These are phyloP conservation scores for Solidago caesia DNA, from an alignment of 129 eudicot genomes.

Conservation along the genomic window DNA sequence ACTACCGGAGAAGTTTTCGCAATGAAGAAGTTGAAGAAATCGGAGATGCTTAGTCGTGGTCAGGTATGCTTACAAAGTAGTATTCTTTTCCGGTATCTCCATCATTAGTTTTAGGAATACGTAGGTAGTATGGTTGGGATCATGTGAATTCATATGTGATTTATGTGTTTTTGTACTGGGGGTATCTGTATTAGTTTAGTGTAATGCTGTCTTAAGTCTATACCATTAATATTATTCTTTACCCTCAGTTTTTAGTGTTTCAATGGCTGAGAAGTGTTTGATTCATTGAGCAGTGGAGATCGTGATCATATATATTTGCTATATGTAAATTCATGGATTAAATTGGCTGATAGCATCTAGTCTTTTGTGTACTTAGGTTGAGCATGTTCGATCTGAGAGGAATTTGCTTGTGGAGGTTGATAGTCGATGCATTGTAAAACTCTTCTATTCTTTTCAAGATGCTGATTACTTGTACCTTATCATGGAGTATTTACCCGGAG, in stretches of 20 bases:
- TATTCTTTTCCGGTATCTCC: background rate
- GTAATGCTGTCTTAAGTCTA: conserved; percentile 8
- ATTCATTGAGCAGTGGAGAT: background rate
- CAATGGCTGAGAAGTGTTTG: background rate
- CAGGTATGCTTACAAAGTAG: conserved; percentile 49
- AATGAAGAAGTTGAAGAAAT: conserved; percentile 82
- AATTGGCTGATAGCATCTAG: conserved; percentile 7
- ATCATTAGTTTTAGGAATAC: background rate
- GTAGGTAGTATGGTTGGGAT: conserved; percentile 9
- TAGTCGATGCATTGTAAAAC: conserved; percentile 90
- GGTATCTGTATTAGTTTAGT: conserved; percentile 5
- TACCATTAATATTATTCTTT: background rate
- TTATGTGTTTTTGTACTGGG: conserved; percentile 15
- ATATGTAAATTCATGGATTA: background rate
- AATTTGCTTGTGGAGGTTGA: conserved; percentile 93
- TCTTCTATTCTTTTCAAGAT: conserved; percentile 87
- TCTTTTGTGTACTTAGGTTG: conserved; percentile 48
- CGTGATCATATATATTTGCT: too few species aligned
- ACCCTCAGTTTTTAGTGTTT: background rate
- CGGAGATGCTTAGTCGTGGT: conserved; percentile 96
- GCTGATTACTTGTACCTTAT: conserved; percentile 80
- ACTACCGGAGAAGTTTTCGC: conserved; percentile 78
- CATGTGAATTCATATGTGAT: background rate
- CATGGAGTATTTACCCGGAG: conserved; percentile 96
- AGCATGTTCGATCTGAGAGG: conserved; percentile 92